These are phyloP conservation scores for Dryadomyces quercus-mongolicae DNA, from an alignment of 2,329 filamentous ascomycete genomes.

Conservation along the genomic window DNA sequence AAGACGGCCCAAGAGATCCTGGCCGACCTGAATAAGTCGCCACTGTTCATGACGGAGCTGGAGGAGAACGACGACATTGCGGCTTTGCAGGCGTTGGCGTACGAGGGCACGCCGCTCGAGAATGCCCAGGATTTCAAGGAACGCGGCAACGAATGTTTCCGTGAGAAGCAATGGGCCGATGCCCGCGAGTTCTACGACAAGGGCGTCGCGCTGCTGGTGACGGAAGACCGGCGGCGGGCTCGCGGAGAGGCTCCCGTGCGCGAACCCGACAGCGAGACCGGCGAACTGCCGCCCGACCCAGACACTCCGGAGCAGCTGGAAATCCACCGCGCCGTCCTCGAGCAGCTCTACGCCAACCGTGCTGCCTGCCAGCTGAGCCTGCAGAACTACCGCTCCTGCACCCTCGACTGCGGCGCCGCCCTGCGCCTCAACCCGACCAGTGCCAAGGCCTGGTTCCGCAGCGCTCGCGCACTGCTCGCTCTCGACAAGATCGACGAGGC, in stretches of 20 bases:
- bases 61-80: conserved; percentile 77
- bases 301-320: conserved; percentile 45
- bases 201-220: conserved; percentile 60
- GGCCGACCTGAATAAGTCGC: conserved; percentile 48
- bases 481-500: conserved; percentile 73
- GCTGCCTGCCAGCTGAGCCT: conserved; percentile 83
- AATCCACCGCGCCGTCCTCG: conserved; percentile 53
- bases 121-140: conserved; percentile 77
- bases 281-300: conserved; percentile 20
- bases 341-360: conserved; percentile 73
- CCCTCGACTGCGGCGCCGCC: conserved; percentile 69
- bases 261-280: conserved; percentile 7
- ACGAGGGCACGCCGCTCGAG: conserved; percentile 82
- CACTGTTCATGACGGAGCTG: conserved; percentile 92
- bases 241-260: conserved; percentile 16
- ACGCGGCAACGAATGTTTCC: conserved; percentile 83
- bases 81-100: conserved; percentile 78
- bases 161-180: conserved; percentile 60
- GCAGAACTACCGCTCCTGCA: conserved; percentile 78
- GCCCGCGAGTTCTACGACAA: conserved; percentile 88
- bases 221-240: conserved; percentile 46
- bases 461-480: conserved; percentile 62
- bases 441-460: conserved; percentile 85
- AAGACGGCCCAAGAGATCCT: conserved; percentile 44
- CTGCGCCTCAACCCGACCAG: conserved; percentile 70